Conservation (phyloP, 306 rosid genomes). For the Cucurbita maxima region DNA sequence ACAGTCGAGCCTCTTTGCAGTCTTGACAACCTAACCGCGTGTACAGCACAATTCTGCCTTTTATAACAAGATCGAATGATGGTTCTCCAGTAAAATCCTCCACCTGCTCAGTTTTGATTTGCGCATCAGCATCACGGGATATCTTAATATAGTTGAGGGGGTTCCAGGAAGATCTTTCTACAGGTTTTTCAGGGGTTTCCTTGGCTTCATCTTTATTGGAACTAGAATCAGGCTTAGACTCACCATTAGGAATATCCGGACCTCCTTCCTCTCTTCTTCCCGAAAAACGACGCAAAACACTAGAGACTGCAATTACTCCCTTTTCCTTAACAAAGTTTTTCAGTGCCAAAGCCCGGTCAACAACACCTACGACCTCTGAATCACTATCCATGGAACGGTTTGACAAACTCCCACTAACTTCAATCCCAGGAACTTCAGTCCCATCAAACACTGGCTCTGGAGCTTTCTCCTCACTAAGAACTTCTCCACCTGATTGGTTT, state of each 20-base stretch:
- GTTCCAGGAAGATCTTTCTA: constrained; percentile 49
- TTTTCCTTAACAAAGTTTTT: constrained; percentile 63
- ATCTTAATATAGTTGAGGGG: constrained; percentile 49
- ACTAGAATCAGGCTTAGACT: constrained; percentile 23
- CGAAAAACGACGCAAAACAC: constrained; percentile 59
- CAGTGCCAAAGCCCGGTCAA: constrained; percentile 61
- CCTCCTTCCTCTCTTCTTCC: constrained; percentile 38
- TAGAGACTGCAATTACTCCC: constrained; percentile 53
- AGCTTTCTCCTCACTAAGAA: constrained; percentile 36
- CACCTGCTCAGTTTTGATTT: constrained; percentile 24
- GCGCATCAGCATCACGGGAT: constrained; percentile 28
- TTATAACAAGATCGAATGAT: constrained; percentile 25
- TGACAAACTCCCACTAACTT: constrained; percentile 35
- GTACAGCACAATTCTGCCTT: constrained; percentile 65
- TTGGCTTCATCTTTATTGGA: constrained; percentile 26
- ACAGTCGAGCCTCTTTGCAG: constrained; percentile 51
- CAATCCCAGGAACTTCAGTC: constrained; percentile 59
- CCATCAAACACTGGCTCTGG: constrained; percentile 77
- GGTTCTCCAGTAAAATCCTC: constrained; percentile 21
- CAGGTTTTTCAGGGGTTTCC: constrained; percentile 35
- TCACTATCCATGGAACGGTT: constrained; percentile 30
- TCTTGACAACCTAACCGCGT: constrained; percentile 67
- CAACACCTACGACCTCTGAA: constrained; percentile 48
- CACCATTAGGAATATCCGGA: constrained; percentile 15
- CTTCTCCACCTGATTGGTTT: constrained; percentile 23